Base-by-base conservation (phyloP, 768 basidiomycete genomes). In the Phlebiopsis gigantea region DNA sequence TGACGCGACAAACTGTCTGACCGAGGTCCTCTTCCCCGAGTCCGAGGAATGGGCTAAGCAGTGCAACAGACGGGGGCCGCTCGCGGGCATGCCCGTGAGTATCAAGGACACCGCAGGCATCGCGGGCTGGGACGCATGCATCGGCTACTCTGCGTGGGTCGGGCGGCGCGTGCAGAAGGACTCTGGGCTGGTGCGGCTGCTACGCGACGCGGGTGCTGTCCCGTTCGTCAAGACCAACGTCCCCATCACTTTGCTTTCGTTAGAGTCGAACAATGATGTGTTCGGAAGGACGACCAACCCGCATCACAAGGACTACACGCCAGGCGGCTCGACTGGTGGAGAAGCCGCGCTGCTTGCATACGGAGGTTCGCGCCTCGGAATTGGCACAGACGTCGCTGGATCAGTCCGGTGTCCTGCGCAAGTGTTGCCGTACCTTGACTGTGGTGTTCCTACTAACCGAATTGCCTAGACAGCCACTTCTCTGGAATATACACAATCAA, bases 331-430 rank as follows among this genome's bases (percentile, higher is more conserved):
- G 0, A 77, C 76, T 0, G 80, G 80, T 10, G 81, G 80, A 1
- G 80, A 79, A 45, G 75, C 71, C 1, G 78, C 81, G 4, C 68
- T 82, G 10, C 63, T 81, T 5, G 80, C 80, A 0, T 65, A 70
- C 29, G 74, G 74, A 9, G 80, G 80, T 1, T 69, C 70, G 2
- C 67, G 76, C 9, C 64, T 82, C 53, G 80, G 78, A 28, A 69
- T 81, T n/a, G 71, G 76, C 1, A 75, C 79, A 4, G 80, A 81
- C 56, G 68, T 80, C 25, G 80, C 79, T 0, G 81, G 81, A 4
- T 77, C 76, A 1, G 71, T 78, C 6, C 72, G 81, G 39, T 70
- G 75, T 45, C 81, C 81, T 4, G 75, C 81, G 26, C 79, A 79
- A 63, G 66, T 61, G 6, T 9, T 19, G 9, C 15, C 19, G 24